Conservation (phyloP, 179 eudicot genomes). For the Spergularia azorica region DNA sequence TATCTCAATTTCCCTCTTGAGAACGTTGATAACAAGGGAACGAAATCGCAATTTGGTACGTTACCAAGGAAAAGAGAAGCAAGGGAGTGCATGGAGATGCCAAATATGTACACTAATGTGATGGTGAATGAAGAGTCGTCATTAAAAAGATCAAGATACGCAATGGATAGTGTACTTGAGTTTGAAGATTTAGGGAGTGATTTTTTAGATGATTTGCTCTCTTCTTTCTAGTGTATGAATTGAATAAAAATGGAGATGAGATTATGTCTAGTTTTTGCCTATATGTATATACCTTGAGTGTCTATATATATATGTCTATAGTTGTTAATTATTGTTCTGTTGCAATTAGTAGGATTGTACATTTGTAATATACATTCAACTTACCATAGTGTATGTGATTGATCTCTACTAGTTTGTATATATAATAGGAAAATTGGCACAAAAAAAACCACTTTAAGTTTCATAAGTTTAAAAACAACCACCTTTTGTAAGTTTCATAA, state of each 20-base stretch:
- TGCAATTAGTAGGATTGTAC: too few species aligned
- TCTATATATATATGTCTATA: not conserved
- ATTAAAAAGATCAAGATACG: slow-evolving; percentile 22
- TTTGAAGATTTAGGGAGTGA: slow-evolving; percentile 43
- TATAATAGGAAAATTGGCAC: too few species aligned
- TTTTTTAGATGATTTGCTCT: slow-evolving; percentile 34
- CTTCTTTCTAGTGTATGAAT: slow-evolving; percentile 16
- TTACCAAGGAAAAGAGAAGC: slow-evolving; percentile 27
- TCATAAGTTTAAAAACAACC: too few species aligned
- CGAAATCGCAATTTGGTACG: not conserved
- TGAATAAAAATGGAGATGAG: not conserved
- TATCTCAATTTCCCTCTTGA: slow-evolving; percentile 51
- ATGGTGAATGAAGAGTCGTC: slow-evolving; percentile 4
- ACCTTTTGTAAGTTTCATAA: too few species aligned
- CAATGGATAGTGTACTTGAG: slow-evolving; percentile 25
- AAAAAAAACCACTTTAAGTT: too few species aligned
- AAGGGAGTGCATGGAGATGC: slow-evolving; percentile 22
- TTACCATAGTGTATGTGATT: too few species aligned
- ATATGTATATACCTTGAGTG: not conserved
- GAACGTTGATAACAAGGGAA: slow-evolving; percentile 15
- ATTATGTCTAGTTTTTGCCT: not conserved
- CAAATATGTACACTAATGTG: slow-evolving; percentile 18
- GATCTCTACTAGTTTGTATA: too few species aligned
- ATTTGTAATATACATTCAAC: too few species aligned
- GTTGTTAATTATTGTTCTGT: too few species aligned